These are phyloP conservation scores for Phytophthora pseudosyringae DNA, from an alignment of 352 stramenopile species.

Conservation along the genomic window DNA sequence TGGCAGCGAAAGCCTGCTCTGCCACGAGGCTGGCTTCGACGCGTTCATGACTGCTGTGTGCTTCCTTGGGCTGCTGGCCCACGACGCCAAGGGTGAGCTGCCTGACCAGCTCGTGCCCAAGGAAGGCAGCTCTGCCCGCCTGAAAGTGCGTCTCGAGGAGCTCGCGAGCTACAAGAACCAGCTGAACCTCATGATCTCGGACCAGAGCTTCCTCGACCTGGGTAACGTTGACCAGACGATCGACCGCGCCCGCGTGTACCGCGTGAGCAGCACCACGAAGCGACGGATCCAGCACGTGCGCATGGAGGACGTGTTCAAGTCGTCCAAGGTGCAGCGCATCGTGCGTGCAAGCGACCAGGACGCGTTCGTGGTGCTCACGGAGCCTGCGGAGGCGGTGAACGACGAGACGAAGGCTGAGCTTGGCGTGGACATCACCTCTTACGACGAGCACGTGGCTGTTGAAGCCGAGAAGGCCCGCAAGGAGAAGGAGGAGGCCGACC, in stretches of 20 bases:
- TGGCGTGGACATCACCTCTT: constrained; percentile 58
- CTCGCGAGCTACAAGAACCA: constrained; percentile 71
- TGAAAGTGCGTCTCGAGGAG: constrained; percentile 51
- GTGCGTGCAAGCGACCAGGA: constrained; percentile 68
- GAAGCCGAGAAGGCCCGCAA: constrained; percentile 34
- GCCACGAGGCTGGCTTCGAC: constrained; percentile 88
- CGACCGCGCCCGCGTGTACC: constrained; percentile 69
- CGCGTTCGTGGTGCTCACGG: constrained; percentile 59
- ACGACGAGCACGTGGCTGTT: constrained; percentile 56
- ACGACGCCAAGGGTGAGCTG: constrained; percentile 61
- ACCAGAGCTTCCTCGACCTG: constrained; percentile 68
- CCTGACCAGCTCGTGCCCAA: constrained; percentile 34
- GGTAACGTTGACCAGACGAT: constrained; percentile 61
- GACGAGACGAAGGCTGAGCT: constrained; percentile 40
- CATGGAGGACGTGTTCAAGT: constrained; percentile 71
- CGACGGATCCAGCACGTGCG: constrained; percentile 66
- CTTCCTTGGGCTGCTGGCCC: constrained; percentile 71
- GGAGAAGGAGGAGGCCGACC: constrained; percentile 37
- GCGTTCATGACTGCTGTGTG: constrained; percentile 87
- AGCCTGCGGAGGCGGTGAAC: constrained; percentile 38
- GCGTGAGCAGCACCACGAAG: constrained; percentile 66
- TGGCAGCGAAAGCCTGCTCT: constrained; percentile 59
- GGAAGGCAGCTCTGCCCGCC: constrained; percentile 35
- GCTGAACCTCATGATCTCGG: constrained; percentile 84
- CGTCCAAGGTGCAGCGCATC: constrained; percentile 69